A percentile compares a stretch with the other conserved stretches of the same genome.
phyloP scores from a whole-genome alignment of 805 yeast species.

The Candida easanensis region DNA sequence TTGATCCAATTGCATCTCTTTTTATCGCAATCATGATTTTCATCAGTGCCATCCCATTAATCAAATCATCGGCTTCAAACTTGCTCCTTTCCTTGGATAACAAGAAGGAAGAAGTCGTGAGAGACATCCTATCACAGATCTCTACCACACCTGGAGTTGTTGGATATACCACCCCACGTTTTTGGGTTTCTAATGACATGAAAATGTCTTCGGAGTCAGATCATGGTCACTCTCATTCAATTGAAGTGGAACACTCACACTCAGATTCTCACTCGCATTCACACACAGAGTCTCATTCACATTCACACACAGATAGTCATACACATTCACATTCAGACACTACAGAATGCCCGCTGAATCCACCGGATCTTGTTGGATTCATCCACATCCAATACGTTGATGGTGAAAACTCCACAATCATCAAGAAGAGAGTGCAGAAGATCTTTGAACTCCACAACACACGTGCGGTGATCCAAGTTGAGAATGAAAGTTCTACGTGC shows the following conservation, averaged over 20 bases:
- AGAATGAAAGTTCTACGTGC: constrained; percentile 58
- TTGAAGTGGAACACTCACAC: constrained; percentile 10
- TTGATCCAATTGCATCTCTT: constrained; percentile 91
- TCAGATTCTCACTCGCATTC: constrained; percentile 1
- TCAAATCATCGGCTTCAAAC: constrained; percentile 75
- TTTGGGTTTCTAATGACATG: constrained; percentile 66
- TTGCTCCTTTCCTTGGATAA: constrained; percentile 61
- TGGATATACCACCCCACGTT: constrained; percentile 84
- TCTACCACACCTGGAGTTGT: constrained; percentile 73
- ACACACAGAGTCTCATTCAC: constrained; percentile 6
- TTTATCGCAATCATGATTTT: constrained; percentile 81
- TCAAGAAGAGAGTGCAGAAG: constrained; percentile 58
- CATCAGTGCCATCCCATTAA: constrained; percentile 77
- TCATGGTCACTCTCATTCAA: constrained; percentile 30
- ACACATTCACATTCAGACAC: constrained; percentile 9
- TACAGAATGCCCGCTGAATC: constrained; percentile 20
- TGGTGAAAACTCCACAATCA: constrained; percentile 62
- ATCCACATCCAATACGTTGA: constrained; percentile 71
- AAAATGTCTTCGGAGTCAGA: constrained; percentile 26
- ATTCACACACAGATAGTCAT: constrained; percentile 7
- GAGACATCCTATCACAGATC: constrained; percentile 66
- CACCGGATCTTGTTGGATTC: constrained; percentile 58
- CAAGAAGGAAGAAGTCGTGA: constrained; percentile 57
- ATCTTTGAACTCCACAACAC: constrained; percentile 49
- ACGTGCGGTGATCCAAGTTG: constrained; percentile 64